These are phyloP conservation scores for Paecilomyces fulvus DNA, from an alignment of 2,329 filamentous ascomycete genomes.

Conservation along the genomic window DNA sequence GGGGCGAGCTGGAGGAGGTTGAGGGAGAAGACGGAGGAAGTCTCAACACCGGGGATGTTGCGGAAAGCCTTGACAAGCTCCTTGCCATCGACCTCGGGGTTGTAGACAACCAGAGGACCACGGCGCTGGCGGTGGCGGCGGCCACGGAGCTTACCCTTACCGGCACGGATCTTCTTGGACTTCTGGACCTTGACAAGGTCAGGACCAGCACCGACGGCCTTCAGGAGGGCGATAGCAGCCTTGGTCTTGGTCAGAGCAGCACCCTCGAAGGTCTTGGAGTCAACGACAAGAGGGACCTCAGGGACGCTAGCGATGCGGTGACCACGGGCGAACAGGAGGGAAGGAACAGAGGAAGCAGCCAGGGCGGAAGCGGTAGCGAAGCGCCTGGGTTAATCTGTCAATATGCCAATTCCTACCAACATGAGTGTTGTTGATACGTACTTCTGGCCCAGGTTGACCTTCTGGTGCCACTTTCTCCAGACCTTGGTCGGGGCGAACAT, in stretches of 20 bases:
- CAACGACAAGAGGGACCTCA: slow-evolving; percentile 94
- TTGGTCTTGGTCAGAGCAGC: slow-evolving; percentile 80
- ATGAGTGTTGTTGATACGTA: slow-evolving; percentile 35
- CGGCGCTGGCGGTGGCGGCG: slow-evolving; percentile 96
- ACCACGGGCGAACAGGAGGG: slow-evolving; percentile 92
- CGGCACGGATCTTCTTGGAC: slow-evolving; percentile 93
- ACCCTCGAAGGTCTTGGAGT: slow-evolving; percentile 78
- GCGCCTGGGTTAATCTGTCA: slow-evolving; percentile 50
- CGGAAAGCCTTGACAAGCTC: slow-evolving; percentile 91
- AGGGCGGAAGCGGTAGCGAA: slow-evolving; percentile 97
- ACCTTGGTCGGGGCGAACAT: slow-evolving; percentile 99
- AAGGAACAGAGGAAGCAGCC: slow-evolving; percentile 88
- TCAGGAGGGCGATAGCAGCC: slow-evolving; percentile 76
- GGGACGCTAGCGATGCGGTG: slow-evolving; percentile 88
- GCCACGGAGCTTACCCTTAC: slow-evolving; percentile 97
- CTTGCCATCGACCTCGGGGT: slow-evolving; percentile 90
- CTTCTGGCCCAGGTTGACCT: slow-evolving; percentile 99
- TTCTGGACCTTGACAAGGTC: slow-evolving; percentile 94
- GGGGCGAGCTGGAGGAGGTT: slow-evolving; percentile 99
- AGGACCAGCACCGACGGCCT: slow-evolving; percentile 78
- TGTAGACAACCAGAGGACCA: slow-evolving; percentile 95
- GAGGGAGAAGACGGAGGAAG: slow-evolving; percentile 81
- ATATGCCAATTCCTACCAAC: slow-evolving; percentile 1
- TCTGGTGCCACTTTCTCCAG: slow-evolving; percentile 99
- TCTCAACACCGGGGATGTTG: slow-evolving; percentile 98